Percentiles rank a stretch among this genome's conserved stretches.
These are phyloP conservation scores for Axilococcus clingmanii DNA, from an alignment of 139 green algal genomes.

Conservation along the genomic window DNA sequence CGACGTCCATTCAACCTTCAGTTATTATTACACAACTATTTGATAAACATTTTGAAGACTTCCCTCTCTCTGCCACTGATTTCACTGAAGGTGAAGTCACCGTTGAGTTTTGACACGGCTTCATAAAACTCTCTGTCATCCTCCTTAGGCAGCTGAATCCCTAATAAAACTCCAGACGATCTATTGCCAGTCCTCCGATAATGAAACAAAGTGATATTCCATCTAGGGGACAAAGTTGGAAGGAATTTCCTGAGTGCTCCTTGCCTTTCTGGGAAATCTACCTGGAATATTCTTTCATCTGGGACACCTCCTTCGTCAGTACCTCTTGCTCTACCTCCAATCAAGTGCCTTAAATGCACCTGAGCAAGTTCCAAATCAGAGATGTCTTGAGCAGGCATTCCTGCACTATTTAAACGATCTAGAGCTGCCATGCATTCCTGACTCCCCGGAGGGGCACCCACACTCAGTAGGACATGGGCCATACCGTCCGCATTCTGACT, in stretches of 20 bases:
- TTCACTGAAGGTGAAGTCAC: conserved; percentile 57
- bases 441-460: conserved; percentile 14
- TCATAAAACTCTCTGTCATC: conserved; percentile 20
- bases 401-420: conserved; percentile 43
- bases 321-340: conserved; percentile 51
- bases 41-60: conserved; percentile 76
- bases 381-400: conserved; percentile 65
- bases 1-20: no score
- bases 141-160: conserved; percentile 28
- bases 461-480: conserved; percentile 58
- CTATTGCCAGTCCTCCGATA: conserved; percentile 66
- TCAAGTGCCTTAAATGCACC: conserved; percentile 81
- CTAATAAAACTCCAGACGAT: conserved; percentile 67
- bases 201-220: conserved; percentile 95
- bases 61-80: conserved; percentile 41
- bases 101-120: conserved; percentile 5
- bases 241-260: conserved; percentile 84
- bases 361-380: conserved; percentile 53
- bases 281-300: conserved; percentile 71
- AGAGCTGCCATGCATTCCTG: conserved; percentile 41
- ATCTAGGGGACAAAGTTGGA: conserved; percentile 54
- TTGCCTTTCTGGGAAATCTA: conserved; percentile 80
- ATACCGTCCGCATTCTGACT: conserved; percentile 28
- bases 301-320: conserved; percentile 22
- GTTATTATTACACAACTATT: no score